Evolutionary conservation across 345 rosid species (phyloP).

Genomic region (Eucalyptus curtisii): DNA sequence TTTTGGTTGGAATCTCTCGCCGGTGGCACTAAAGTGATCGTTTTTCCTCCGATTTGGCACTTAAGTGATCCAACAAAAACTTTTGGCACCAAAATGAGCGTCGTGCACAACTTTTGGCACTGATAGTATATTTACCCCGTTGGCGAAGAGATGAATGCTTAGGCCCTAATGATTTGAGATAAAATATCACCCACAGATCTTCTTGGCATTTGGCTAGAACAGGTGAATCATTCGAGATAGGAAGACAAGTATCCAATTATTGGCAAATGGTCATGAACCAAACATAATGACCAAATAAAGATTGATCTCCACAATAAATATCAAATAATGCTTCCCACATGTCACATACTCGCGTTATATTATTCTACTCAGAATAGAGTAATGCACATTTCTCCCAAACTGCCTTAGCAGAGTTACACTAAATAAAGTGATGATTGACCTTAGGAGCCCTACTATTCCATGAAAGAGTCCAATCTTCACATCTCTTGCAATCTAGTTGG

Average conservation of each 20-base stretch:
- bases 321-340: background rate
- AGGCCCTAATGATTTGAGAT: background rate
- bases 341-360: background rate
- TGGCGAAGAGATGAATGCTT: background rate
- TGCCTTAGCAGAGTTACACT: too few species aligned
- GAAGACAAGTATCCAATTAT: background rate
- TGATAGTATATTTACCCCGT: too few species aligned
- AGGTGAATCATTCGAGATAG: background rate
- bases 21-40: too few species aligned
- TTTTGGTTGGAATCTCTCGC: too few species aligned
- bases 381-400: background rate
- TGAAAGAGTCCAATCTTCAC: background rate
- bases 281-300: background rate
- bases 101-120: too few species aligned
- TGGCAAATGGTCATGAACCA: background rate
- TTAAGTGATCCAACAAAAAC: too few species aligned
- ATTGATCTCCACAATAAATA: background rate
- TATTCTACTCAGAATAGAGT: fast-evolving
- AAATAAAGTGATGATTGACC: background rate
- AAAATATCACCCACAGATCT: too few species aligned
- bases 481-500: background rate
- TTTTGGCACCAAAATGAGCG: too few species aligned
- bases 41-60: too few species aligned
- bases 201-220: too few species aligned
- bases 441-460: background rate